Evolutionary conservation across 1,284 basidiomycete species (phyloP).

Genomic region (Ceratobasidium sp.): DNA sequence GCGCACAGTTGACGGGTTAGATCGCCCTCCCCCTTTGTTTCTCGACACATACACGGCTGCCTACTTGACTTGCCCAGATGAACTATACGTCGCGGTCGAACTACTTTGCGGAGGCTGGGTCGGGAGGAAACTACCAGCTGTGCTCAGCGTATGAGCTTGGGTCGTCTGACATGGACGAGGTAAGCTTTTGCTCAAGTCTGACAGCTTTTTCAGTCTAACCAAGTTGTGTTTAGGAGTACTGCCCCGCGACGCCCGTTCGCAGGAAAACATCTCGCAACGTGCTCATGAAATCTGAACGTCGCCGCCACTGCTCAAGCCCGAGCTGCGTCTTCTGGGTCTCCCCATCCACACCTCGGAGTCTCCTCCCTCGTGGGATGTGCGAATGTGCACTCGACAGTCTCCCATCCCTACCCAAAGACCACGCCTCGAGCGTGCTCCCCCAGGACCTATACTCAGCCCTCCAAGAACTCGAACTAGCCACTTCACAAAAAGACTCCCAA

Average conservation of each 20-base stretch:
- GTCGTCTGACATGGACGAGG: constrained; percentile 21
- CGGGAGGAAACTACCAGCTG: constrained; percentile 32
- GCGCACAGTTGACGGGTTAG: background rate
- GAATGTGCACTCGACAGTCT: constrained; percentile 14
- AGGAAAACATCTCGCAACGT: constrained; percentile 20
- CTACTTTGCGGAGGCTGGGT: constrained; percentile 18
- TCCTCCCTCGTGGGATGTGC: constrained; percentile 24
- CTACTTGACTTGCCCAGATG: constrained; percentile 3
- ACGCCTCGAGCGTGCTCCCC: background rate
- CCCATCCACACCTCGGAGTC: constrained; percentile 30
- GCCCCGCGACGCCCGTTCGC: background rate
- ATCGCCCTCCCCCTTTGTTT: constrained; percentile 6
- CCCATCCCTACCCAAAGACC: constrained; percentile 16
- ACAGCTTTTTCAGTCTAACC: background rate
- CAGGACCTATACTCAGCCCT: constrained; percentile 28
- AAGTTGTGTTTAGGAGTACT: constrained; percentile 14
- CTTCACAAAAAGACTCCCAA: constrained; percentile 10
- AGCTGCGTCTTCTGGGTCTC: constrained; percentile 25
- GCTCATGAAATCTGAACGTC: constrained; percentile 24
- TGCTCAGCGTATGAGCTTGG: constrained; percentile 15
- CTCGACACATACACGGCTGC: background rate
- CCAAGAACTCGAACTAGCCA: constrained; percentile 20
- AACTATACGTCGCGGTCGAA: constrained; percentile 25
- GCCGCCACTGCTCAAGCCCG: constrained; percentile 15
- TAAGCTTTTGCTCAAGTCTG: background rate